Base-by-base conservation (phyloP, 1,284 basidiomycete species). In the Xanthoconium separans region DNA sequence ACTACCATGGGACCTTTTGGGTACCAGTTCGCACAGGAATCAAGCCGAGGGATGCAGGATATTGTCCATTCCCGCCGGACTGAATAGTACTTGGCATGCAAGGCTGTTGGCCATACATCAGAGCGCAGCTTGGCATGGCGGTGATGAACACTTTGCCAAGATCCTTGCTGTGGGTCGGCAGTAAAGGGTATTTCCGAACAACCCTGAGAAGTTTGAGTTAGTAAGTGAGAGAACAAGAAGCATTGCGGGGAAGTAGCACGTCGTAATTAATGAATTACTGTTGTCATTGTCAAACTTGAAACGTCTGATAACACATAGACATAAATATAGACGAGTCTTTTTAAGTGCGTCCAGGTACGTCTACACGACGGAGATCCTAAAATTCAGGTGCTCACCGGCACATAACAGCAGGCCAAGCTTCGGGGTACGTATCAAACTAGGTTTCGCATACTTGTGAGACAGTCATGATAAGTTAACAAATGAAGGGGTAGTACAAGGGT, bases 1-100 rank as follows among this genome's bases (percentile, higher is more conserved):
- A 39, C 51, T 11, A 41, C 34, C 24, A 31, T 43, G 24, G 47
- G 37, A 5, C 45, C 83, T 13, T 85, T 71, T 64, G 83, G 83
- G 11, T 79, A 79, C 33, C 85, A 80, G 77, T 79, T 85, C 63
- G 83, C 42, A 88, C 87, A 6, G 72, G 59, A 3, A 73, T 87
- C 58, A 83, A 69, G 83, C 55, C 50, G 29, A 42, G 36, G 44
- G 47, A 42, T 4, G 30, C 6, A 29, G 18, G 18, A 30, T 9
- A n/a, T 22, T 20, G 37, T 8, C 18, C 10, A 20, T n/a, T 4
- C 40, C 40, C 29, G 44, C n/a, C n/a, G n/a, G n/a, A n/a, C n/a
- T n/a, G n/a, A n/a, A n/a, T n/a, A 11, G 12, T 22, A 30, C 20
- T 8, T 5, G 46, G 47, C n/a, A 36, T n/a, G 34, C 34, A 36